A percentile compares a stretch with the other conserved stretches of the same genome.
phyloP scores from a whole-genome alignment of 345 rosid species.

The Eucalyptus sp. region DNA sequence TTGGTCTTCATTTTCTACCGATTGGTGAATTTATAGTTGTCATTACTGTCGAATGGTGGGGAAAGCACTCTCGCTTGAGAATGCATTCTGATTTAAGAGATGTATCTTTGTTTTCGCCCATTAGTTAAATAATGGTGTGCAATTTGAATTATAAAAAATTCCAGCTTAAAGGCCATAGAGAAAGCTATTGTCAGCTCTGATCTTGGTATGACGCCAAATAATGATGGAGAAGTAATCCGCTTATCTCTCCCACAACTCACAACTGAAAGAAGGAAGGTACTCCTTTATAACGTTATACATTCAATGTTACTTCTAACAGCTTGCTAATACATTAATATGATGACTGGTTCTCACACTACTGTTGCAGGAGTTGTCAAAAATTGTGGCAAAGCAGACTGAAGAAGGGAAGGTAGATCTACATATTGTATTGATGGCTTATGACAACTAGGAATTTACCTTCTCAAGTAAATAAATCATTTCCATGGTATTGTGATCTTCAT shows the following conservation, averaged over 20 bases:
- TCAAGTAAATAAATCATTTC: background rate
- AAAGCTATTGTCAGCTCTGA: conserved; percentile 85
- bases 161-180: conserved; percentile 79
- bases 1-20: background rate
- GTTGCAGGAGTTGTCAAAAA: conserved; percentile 67
- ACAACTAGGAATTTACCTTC: background rate
- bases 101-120: background rate
- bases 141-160: background rate
- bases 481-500: background rate
- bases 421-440: background rate
- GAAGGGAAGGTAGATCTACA: conserved; percentile 67
- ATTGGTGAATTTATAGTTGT: background rate
- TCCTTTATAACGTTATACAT: background rate
- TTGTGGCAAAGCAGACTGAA: conserved; percentile 89
- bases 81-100: background rate
- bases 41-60: background rate
- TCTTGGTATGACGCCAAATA: conserved; percentile 85
- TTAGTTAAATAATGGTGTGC: background rate
- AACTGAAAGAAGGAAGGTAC: conserved; percentile 87
- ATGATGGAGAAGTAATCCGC: conserved; percentile 89
- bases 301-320: background rate
- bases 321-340: background rate
- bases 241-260: conserved; percentile 81
- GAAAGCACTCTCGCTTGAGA: background rate
- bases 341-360: background rate